Base-by-base conservation (phyloP, 2,329 filamentous ascomycete species). In the Nemania diffusa region DNA sequence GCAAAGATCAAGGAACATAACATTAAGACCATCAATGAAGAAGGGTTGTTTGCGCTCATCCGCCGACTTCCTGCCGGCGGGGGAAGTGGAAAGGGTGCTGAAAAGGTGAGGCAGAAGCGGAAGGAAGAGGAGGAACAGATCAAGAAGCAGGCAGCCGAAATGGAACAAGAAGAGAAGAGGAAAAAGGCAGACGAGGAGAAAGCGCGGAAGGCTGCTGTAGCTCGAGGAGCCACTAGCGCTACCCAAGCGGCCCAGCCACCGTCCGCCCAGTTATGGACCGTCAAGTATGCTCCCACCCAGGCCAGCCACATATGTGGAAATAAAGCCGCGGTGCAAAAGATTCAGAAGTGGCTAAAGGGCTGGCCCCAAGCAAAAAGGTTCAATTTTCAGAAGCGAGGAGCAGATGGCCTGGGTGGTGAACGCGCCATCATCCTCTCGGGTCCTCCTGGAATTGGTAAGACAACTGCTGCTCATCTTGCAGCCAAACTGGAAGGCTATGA, bases 391-490 rank as follows among this genome's bases (percentile, higher is more conserved):
- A 88, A 90, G 74, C 88, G 90, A 66, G 96, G 96, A 0, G 86
- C 91, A 9, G 94, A 98, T 79, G 96, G 94, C 1, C 90, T 90
- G 77, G 95, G 95, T 37, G 86, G 86, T 0, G 92, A 91, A 74
- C 90, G 96, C 70, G 93, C 95, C n/a, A 90, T 98, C 71, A 97
- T 98, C 78, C 91, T 99, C 62, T 94, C 97, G 72, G 96, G 96
- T 0, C 95, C 96, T 17, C 96, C 96, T 32, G 96, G 96, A 20
- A 97, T 99, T 72, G 96, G 96, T 73, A 99, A 99, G 81, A 99
- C 96, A 1, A 99, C 96, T 34, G 93, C 97, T 57, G 96, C 96
- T 26, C 96, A 99, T 82, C 84, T 99, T 32, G 93, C 97, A 17
- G 95, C 96, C 0, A 97, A 94, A 75, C 82, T 98, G 22, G 94